phyloP scores from a whole-genome alignment of 2,329 filamentous ascomycete genomes.

The Cryphonectria radicalis region DNA sequence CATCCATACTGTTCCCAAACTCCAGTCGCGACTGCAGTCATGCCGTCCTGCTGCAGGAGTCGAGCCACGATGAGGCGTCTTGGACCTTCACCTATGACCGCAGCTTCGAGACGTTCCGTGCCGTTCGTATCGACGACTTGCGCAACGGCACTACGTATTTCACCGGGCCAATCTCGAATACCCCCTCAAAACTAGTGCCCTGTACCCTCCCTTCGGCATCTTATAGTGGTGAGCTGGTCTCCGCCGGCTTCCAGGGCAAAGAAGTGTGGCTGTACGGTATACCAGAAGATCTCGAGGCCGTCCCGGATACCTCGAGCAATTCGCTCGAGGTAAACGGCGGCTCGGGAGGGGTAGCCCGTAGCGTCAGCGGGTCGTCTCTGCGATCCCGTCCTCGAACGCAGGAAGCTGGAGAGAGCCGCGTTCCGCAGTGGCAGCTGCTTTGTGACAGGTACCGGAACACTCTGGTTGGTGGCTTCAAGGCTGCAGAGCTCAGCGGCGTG shows the following conservation, averaged over 20 bases:
- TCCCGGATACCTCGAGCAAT: conserved; percentile 45
- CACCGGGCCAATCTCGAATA: conserved; percentile 66
- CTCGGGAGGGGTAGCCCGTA: conserved; percentile 40
- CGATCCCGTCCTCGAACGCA: conserved; percentile 44
- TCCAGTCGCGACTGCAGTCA: conserved; percentile 80
- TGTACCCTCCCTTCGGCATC: conserved; percentile 72
- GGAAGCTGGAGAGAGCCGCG: conserved; percentile 41
- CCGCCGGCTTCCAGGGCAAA: conserved; percentile 72
- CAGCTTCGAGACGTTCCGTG: conserved; percentile 76
- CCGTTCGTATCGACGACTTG: conserved; percentile 74
- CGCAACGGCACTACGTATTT: conserved; percentile 81
- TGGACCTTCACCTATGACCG: conserved; percentile 82
- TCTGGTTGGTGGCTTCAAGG: conserved; percentile 68
- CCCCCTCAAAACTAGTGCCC: conserved; percentile 63
- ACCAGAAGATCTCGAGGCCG: conserved; percentile 71
- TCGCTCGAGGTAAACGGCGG: conserved; percentile 31
- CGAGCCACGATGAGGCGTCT: conserved; percentile 65
- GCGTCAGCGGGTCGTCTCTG: conserved; percentile 47
- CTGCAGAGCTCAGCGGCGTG: conserved; percentile 68
- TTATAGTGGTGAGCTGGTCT: conserved; percentile 71
- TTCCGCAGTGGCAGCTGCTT: conserved; percentile 71
- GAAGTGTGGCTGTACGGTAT: conserved; percentile 81
- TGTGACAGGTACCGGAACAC: conserved; percentile 72
- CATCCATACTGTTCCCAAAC: conserved; percentile 82
- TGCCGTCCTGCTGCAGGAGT: conserved; percentile 69